These are phyloP conservation scores for Debaryomyces coudertii DNA, from an alignment of 1,139 yeast species.

Conservation along the genomic window DNA sequence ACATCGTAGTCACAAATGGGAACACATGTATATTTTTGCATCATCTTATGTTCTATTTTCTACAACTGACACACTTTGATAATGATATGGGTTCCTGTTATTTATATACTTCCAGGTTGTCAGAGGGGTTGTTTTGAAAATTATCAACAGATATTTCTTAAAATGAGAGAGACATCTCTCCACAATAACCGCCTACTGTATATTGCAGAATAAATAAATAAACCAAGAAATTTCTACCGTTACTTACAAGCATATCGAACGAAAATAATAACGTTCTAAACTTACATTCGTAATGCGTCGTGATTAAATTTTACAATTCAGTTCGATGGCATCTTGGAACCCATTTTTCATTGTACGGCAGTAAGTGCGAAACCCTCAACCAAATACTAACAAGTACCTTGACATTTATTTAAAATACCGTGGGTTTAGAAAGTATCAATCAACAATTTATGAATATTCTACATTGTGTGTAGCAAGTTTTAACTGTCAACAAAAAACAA, in stretches of 20 bases:
- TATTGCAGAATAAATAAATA: background rate
- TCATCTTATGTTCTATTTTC: constrained; percentile 24
- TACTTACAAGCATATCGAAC: background rate
- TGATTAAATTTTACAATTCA: background rate
- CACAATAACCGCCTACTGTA: constrained; percentile 3
- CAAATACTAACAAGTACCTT: background rate
- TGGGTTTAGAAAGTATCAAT: background rate
- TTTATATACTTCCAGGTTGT: background rate
- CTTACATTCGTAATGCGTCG: background rate
- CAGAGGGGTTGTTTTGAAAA: background rate
- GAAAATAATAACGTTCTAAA: background rate
- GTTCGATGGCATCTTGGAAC: background rate
- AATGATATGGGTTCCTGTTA: background rate
- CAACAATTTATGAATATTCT: background rate
- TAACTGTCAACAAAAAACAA: background rate
- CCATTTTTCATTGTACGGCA: background rate
- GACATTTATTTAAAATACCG: background rate
- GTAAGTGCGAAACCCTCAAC: background rate
- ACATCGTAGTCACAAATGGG: constrained; percentile 40
- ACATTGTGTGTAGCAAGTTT: background rate
- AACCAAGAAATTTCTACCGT: background rate
- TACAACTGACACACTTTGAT: background rate
- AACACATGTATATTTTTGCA: constrained; percentile 40
- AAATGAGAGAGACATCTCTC: background rate
- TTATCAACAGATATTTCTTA: background rate